Evolutionary conservation across 2,329 filamentous ascomycete genomes (phyloP).

Genomic region (Graphium sp.): DNA sequence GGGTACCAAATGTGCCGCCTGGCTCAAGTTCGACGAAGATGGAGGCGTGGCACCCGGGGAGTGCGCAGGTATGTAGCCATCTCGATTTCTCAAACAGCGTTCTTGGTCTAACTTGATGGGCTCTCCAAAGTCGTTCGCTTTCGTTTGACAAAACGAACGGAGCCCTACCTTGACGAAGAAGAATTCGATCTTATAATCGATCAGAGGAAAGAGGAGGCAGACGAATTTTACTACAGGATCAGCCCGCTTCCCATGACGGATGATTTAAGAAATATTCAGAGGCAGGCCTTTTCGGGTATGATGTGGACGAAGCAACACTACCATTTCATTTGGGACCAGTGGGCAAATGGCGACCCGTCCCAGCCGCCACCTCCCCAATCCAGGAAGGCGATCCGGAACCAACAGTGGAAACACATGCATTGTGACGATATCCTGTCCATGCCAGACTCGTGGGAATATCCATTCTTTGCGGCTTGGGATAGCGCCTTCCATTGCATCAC

Average conservation of each 20-base stretch:
- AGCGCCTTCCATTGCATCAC: constrained; percentile 94
- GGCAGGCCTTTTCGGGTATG: constrained; percentile 90
- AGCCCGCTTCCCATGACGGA: constrained; percentile 89
- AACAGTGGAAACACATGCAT: constrained; percentile 87
- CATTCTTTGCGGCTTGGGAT: constrained; percentile 96
- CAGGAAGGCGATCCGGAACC: constrained; percentile 68
- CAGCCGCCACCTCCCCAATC: constrained; percentile 73
- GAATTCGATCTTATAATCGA: constrained; percentile 84
- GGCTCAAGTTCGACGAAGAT: constrained; percentile 82
- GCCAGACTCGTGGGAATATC: constrained; percentile 98
- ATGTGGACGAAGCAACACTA: constrained; percentile 98
- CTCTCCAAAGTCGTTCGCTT: constrained; percentile 63
- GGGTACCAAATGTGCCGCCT: constrained; percentile 81
- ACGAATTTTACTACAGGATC: constrained; percentile 89
- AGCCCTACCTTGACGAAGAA: constrained; percentile 79
- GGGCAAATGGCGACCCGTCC: constrained; percentile 83
- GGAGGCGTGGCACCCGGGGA: constrained; percentile 79
- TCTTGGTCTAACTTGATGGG: too few relatives aligned
- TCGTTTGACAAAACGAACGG: constrained; percentile 59
- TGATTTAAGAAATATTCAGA: constrained; percentile 85
- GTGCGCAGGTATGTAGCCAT: constrained; percentile 60
- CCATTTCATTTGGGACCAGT: constrained; percentile 93
- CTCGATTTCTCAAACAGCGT: too few relatives aligned
- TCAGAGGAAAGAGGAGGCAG: constrained; percentile 70
- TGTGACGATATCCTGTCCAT: constrained; percentile 92